These are phyloP conservation scores for Monascus purpureus DNA, from an alignment of 495 filamentous ascomycete species.

Conservation along the genomic window DNA sequence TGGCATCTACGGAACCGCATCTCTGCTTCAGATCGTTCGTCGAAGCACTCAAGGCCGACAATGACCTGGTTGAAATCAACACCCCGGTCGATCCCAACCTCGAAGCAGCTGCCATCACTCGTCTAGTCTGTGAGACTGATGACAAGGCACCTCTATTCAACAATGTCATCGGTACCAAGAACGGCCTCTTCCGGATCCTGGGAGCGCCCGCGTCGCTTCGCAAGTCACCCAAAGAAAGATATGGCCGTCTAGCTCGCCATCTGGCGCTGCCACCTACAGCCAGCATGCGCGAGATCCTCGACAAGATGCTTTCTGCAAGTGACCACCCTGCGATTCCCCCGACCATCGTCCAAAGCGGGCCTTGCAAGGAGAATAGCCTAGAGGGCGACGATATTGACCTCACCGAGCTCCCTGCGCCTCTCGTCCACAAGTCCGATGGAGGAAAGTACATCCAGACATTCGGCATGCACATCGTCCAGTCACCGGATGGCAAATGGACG, in stretches of 20 bases:
- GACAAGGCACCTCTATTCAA: constrained; percentile 29
- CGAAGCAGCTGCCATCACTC: constrained; percentile 23
- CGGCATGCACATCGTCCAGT: constrained; percentile 24
- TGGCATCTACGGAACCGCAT: constrained; percentile 8
- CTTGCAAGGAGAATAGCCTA: constrained; percentile 22
- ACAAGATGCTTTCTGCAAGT: constrained; percentile 16
- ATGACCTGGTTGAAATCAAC: constrained; percentile 24
- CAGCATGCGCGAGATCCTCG: constrained; percentile 15
- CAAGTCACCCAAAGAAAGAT: constrained; percentile 11
- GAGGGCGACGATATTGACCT: constrained; percentile 21
- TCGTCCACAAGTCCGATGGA: constrained; percentile 20
- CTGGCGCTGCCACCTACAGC: constrained; percentile 17
- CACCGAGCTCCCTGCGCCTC: constrained; percentile 17
- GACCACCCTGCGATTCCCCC: constrained; percentile 13
- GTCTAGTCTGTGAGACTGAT: constrained; percentile 21
- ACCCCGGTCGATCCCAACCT: constrained; percentile 21
- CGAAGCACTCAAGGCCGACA: constrained; percentile 17
- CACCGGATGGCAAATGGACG: constrained; percentile 23
- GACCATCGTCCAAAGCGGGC: constrained; percentile 10
- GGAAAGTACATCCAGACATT: constrained; percentile 29
- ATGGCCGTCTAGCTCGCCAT: constrained; percentile 21
- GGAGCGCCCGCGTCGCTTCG: constrained; percentile 18
- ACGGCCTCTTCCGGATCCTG: constrained; percentile 25
- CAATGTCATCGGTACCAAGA: constrained; percentile 19
- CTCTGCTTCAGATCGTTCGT: constrained; percentile 23